Percentiles rank a stretch among this genome's conserved stretches.
These are phyloP conservation scores for Pichia scutulata DNA, from an alignment of 805 yeast species.

Conservation along the genomic window DNA sequence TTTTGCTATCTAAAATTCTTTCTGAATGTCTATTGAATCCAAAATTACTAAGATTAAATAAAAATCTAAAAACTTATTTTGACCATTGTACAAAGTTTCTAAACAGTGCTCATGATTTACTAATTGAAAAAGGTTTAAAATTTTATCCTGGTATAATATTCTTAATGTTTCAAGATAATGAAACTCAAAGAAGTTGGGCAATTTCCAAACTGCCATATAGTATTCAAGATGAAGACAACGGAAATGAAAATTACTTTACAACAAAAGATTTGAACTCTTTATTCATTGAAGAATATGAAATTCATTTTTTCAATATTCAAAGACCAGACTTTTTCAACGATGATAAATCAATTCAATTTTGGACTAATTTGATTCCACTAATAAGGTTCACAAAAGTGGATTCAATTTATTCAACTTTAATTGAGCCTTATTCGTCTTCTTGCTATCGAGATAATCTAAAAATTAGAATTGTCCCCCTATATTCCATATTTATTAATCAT, in stretches of 20 bases:
- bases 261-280: conserved; percentile 27
- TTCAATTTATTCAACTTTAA: conserved; percentile 26
- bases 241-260: neutral
- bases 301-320: conserved; percentile 46
- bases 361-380: conserved; percentile 36
- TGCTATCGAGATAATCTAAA: conserved; percentile 17
- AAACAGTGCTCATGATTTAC: conserved; percentile 8
- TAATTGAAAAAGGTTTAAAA: conserved; percentile 17
- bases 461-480: conserved; percentile 30
- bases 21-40: conserved; percentile 49
- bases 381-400: conserved; percentile 30
- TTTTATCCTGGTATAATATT: conserved; percentile 45
- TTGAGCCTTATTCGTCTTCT: conserved; percentile 21
- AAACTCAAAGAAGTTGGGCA: conserved; percentile 43
- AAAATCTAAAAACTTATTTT: conserved; percentile 31
- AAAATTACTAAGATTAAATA: conserved; percentile 35
- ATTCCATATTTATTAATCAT: conserved; percentile 41
- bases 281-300: conserved; percentile 47
- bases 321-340: conserved; percentile 41
- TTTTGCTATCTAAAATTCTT: conserved; percentile 26
- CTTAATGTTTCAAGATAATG: conserved; percentile 47
- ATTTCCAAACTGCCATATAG: conserved; percentile 22
- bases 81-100: conserved; percentile 27
- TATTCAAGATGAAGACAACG: conserved; percentile 10
- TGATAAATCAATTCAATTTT: conserved; percentile 36